Conservation (phyloP, 768 basidiomycete genomes). For the Lactarius indigo region DNA sequence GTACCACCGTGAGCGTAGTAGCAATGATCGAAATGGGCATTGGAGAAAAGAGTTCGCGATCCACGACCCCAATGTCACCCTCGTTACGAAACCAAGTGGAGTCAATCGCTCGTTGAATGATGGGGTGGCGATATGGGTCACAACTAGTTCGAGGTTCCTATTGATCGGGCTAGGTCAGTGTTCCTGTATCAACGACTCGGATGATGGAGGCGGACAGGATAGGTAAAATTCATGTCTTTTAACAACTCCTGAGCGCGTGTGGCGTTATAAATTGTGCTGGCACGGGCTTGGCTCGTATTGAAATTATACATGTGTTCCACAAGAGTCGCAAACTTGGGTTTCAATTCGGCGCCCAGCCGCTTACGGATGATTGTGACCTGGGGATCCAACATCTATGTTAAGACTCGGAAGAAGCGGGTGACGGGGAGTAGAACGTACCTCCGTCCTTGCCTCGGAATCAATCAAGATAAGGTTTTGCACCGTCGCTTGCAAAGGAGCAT, state of each 20-base stretch:
- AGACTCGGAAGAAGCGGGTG: background rate
- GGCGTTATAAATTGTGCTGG: background rate
- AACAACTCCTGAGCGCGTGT: background rate
- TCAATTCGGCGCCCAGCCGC: background rate
- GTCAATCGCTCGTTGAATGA: constrained; percentile 9
- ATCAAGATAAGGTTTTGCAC: background rate
- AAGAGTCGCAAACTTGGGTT: constrained; percentile 1
- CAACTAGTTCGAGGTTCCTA: background rate
- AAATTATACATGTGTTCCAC: constrained; percentile 6
- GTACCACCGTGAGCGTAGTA: constrained; percentile 1
- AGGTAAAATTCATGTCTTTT: constrained; percentile 5
- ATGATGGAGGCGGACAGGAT: constrained; percentile 1
- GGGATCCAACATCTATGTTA: background rate
- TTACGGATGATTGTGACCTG: background rate
- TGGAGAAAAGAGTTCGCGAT: background rate
- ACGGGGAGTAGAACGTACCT: background rate
- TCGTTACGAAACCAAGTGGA: constrained; percentile 4
- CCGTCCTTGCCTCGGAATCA: background rate
- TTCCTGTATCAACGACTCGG: background rate
- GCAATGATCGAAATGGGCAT: constrained; percentile 2
- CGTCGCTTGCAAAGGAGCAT: background rate
- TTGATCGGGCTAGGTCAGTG: background rate
- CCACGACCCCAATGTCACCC: background rate
- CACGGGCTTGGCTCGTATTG: background rate
- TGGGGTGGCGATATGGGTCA: constrained; percentile 6